Evolutionary conservation across 2,329 filamentous ascomycete species (phyloP).

Genomic region (Blastomyces percursus): DNA sequence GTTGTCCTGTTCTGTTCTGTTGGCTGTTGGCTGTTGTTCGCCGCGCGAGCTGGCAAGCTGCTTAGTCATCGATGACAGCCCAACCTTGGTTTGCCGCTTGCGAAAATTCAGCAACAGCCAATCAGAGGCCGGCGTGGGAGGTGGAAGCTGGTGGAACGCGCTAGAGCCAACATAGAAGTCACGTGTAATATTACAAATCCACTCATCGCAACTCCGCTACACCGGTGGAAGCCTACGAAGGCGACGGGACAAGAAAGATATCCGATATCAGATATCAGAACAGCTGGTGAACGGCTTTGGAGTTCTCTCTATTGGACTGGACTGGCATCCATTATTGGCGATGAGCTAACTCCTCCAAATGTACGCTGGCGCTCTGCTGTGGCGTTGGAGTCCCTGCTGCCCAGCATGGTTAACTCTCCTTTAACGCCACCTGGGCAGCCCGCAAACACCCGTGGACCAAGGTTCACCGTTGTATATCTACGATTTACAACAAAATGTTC

Average conservation of each 20-base stretch:
- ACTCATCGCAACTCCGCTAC: background rate
- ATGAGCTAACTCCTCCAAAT: background rate
- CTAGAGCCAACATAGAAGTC: slow-evolving; percentile 3
- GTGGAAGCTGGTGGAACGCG: slow-evolving; percentile 13
- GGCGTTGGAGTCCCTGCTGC: background rate
- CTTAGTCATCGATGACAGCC: slow-evolving; percentile 5
- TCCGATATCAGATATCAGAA: background rate
- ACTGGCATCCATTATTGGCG: too few species aligned
- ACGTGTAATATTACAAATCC: background rate
- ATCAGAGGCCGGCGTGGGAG: slow-evolving; percentile 5
- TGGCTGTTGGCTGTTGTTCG: too few species aligned
- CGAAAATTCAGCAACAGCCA: slow-evolving; percentile 5
- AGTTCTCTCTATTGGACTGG: too few species aligned
- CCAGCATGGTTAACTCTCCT: too few species aligned
- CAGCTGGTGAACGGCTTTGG: too few species aligned
- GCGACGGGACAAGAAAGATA: background rate
- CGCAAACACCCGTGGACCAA: too few species aligned
- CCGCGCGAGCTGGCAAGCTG: too few species aligned
- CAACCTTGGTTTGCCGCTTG: too few species aligned
- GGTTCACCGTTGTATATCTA: background rate
- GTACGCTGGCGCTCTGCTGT: background rate
- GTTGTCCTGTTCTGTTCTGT: too few species aligned
- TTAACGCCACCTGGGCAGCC: too few species aligned
- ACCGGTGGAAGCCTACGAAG: background rate
- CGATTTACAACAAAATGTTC: background rate